Percentiles rank a stretch among this genome's conserved stretches.
Conservation (phyloP, 1,284 basidiomycete species). For the Paramarasmius palmivorus region DNA sequence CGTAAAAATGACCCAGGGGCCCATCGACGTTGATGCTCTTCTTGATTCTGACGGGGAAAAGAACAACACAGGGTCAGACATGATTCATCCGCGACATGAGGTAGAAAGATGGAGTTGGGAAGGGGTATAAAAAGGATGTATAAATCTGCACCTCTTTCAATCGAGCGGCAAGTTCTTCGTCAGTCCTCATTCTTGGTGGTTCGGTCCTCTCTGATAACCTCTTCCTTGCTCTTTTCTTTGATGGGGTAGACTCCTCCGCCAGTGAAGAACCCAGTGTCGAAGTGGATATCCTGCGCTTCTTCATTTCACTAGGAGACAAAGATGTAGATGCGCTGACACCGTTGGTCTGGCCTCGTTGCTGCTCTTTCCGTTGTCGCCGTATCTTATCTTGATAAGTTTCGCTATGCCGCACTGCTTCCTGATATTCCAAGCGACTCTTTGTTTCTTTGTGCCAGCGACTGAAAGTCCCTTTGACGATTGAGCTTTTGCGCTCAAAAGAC, state of each 20-base stretch:
- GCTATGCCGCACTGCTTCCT: slow-evolving; percentile 59
- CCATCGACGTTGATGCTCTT: slow-evolving; percentile 70
- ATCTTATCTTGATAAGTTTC: slow-evolving; percentile 58
- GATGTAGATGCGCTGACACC: too few relatives aligned
- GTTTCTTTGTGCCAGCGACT: slow-evolving; percentile 44
- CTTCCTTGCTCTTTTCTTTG: slow-evolving; percentile 20
- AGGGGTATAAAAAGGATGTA: slow-evolving; percentile 20
- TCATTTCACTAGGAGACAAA: background rate
- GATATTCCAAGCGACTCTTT: slow-evolving; percentile 48
- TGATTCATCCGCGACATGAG: too few relatives aligned
- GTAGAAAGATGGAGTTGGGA: slow-evolving; percentile 12
- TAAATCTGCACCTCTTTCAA: slow-evolving; percentile 61
- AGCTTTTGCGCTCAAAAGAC: slow-evolving; percentile 36
- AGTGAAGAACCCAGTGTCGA: background rate
- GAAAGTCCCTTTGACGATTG: slow-evolving; percentile 37
- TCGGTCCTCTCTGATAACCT: slow-evolving; percentile 49
- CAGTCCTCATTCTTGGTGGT: slow-evolving; percentile 44
- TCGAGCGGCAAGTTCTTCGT: slow-evolving; percentile 62
- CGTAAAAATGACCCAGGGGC: slow-evolving; percentile 65
- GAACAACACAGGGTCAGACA: too few relatives aligned
- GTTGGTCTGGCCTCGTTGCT: background rate
- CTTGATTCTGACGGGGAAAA: slow-evolving; percentile 53
- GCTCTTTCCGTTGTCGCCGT: slow-evolving; percentile 23
- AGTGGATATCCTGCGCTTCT: background rate
- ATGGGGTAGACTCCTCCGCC: background rate